Conservation (phyloP, 345 rosid species). For the Dimocarpus longan region DNA sequence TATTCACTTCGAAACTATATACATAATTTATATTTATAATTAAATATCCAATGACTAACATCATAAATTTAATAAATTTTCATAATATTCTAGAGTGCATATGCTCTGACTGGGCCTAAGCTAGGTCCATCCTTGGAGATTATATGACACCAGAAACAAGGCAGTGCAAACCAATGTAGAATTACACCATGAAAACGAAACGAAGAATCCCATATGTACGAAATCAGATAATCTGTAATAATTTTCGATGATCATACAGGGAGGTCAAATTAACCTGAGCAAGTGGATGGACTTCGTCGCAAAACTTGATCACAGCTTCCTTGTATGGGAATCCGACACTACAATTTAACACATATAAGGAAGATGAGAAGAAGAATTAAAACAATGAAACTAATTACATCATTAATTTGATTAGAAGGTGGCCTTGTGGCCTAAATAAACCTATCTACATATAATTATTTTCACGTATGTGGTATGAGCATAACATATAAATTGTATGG, state of each 20-base stretch:
- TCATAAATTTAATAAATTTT: too few relatives aligned
- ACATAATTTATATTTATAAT: too few relatives aligned
- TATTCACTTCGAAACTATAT: too few relatives aligned
- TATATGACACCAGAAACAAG: background rate
- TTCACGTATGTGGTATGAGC: too few relatives aligned
- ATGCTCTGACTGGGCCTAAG: too few relatives aligned
- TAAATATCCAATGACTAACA: too few relatives aligned
- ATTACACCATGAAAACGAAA: background rate
- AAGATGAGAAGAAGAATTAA: too few relatives aligned
- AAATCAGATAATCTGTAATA: background rate
- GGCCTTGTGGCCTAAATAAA: background rate
- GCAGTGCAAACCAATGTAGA: background rate
- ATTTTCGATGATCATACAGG: background rate
- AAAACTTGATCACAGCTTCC: slow-evolving; percentile 46
- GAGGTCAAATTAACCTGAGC: slow-evolving; percentile 40
- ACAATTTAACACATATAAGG: slow-evolving; percentile 19
- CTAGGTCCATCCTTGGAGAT: too few relatives aligned
- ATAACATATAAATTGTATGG: too few relatives aligned
- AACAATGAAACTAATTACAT: slow-evolving; percentile 14
- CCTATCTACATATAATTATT: background rate
- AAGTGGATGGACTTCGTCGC: slow-evolving; percentile 55
- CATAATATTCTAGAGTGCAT: too few relatives aligned
- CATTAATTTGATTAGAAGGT: background rate
- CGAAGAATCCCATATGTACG: background rate
- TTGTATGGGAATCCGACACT: slow-evolving; percentile 65